Evolutionary conservation across 1,139 yeast species (phyloP), one percentile per base, ranked within the genome.

Genomic region (Candida dubliniensis): DNA sequence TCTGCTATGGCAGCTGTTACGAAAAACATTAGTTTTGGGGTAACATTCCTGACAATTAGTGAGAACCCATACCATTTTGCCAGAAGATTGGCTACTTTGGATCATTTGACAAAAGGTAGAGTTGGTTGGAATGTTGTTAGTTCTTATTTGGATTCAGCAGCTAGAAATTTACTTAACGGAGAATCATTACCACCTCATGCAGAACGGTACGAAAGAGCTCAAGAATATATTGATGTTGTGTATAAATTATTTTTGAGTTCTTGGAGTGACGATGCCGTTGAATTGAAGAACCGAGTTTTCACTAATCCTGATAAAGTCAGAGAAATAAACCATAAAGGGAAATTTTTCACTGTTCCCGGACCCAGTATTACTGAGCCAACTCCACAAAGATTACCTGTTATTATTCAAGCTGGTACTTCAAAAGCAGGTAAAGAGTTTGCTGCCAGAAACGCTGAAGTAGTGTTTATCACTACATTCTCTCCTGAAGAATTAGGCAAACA

Each of bases 341-440:
- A 66, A 42, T 60, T 61, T 51, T 73, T 60, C 52, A 66, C 55
- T 13, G 76, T 73, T 10, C 76, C 76, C n/a, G 78, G 77, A 4
- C 77, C 77, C 8, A 62, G 56, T 45, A 67, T 72, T 39, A 63
- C 73, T 9, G 69, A 66, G 40, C 78, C 77, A 18, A 65, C 75
- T 10, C 71, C 70, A 11, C 77, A 71, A 47, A 66, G 76, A 56
- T 55, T 73, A 15, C 78, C 78, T 2, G 67, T 72, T 14, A 61
- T 74, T 42, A 62, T 74, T 38, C 79, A 74, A 53, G 79, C 79
- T 1, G 80, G 80, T 30, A 64, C 77, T 11, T 73, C 78, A 2
- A 59, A 65, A 32, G 66, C 67, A 31, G 79, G 79, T 27, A 62
- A 61, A 41, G 65, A 65, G 4, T 63, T 70, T 50, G 79, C 77